Evolutionary conservation across 768 basidiomycete genomes (phyloP).

Genomic region (Ramaria rubella): DNA sequence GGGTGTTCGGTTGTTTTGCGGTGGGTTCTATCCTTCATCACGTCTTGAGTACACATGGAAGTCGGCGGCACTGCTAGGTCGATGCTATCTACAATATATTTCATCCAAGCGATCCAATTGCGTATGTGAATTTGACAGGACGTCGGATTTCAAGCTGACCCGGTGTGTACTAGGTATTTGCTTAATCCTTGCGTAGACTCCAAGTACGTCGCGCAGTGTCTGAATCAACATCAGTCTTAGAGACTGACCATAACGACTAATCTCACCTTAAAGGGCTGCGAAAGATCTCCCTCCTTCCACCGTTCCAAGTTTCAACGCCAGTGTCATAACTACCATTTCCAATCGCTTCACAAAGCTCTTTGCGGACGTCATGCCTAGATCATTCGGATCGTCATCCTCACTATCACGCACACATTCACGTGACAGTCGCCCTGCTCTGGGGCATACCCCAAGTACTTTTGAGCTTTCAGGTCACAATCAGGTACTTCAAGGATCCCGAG

Average conservation of each 20-base stretch:
- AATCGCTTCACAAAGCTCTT: slow-evolving; percentile 22
- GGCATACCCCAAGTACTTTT: background rate
- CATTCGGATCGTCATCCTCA: slow-evolving; percentile 4
- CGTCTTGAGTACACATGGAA: background rate
- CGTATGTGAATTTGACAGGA: too few relatives aligned
- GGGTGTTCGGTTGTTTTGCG: slow-evolving; percentile 36
- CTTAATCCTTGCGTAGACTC: slow-evolving; percentile 38
- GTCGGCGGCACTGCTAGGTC: slow-evolving; percentile 10
- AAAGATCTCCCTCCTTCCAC: slow-evolving; percentile 18
- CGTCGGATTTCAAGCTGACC: too few relatives aligned
- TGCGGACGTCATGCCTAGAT: slow-evolving; percentile 21
- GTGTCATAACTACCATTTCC: slow-evolving; percentile 23
- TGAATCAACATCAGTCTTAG: slow-evolving; percentile 8
- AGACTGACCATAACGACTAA: slow-evolving; percentile 21
- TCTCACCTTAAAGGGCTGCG: slow-evolving; percentile 13
- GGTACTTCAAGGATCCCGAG: slow-evolving; percentile 16
- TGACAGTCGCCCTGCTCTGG: background rate
- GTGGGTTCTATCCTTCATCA: slow-evolving; percentile 1
- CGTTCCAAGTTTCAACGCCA: slow-evolving; percentile 28
- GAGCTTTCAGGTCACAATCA: slow-evolving; percentile 14
- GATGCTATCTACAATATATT: slow-evolving; percentile 38
- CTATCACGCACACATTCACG: slow-evolving; percentile 1
- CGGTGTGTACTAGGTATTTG: slow-evolving; percentile 24
- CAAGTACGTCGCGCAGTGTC: slow-evolving; percentile 14
- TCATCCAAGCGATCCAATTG: slow-evolving; percentile 36